Evolutionary conservation across 2,329 filamentous ascomycete species (phyloP), one percentile per base, ranked within the genome.

Genomic region (Alternaria solani): DNA sequence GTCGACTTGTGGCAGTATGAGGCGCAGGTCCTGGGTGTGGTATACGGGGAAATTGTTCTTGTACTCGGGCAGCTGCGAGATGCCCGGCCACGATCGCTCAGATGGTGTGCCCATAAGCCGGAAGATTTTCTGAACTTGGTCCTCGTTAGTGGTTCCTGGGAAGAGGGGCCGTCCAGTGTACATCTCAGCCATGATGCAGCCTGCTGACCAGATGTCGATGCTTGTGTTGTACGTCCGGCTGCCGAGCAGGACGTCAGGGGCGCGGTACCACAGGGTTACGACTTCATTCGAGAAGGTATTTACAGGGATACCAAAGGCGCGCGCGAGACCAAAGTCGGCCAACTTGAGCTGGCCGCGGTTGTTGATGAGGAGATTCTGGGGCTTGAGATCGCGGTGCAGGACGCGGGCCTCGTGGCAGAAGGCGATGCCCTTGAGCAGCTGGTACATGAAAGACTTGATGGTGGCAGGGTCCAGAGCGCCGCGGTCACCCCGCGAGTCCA

Each of bases 161-260:
- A 99, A 99, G 7, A 99, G 86, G 0, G 95, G 95, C 18, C 95
- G 88, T 4, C 95, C 95, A 0, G 94, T 97, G 80, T 96, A 98
- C 93, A 99, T 97, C 81, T 99, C 95, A 9, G 95, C 95, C 95
- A 99, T 98, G 84, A 99, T 99, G 80, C 95, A 99, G 57, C 95
- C 95, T 7, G 95, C 95, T 7, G 93, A 97, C 95, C 95, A 99
- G 77, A 99, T 98, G 75, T 99, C 95, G 78, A 99, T 98, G 81
- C 93, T 96, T n/a, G 95, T 99, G 81, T 97, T 99, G 83, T 99
- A 99, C 23, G 95, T 98, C 67, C 95, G 86, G 72, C 91, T 95
- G 53, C 95, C 95, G 46, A 99, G 87, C 52, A 99, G 86, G 47
- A 99, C 95, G 73, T 99, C 95, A 0, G 95, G 95, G 1, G 95